Evolutionary conservation across 1,284 basidiomycete species (phyloP).

Genomic region (Marasmius tenuissimus): DNA sequence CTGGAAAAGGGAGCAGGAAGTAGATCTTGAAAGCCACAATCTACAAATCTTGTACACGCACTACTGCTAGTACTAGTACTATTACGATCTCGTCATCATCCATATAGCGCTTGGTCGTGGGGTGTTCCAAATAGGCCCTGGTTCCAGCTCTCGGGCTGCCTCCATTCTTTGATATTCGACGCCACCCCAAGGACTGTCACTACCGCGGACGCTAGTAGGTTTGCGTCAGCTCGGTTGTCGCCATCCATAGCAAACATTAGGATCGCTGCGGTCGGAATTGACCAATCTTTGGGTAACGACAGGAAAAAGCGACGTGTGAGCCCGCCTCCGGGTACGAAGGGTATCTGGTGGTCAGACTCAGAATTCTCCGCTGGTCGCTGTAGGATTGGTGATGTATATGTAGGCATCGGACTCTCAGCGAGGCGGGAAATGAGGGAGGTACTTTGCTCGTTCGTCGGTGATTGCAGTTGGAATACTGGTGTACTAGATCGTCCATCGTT

Average conservation of each 20-base stretch:
- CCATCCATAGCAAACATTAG: conserved; percentile 76
- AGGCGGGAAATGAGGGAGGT: conserved; percentile 39
- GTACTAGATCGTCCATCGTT: conserved; percentile 36
- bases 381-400: conserved; percentile 46
- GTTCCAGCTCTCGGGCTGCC: conserved; percentile 62
- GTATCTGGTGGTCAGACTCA: conserved; percentile 32
- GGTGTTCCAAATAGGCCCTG: conserved; percentile 72
- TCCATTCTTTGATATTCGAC: conserved; percentile 43
- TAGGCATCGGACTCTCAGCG: conserved; percentile 43
- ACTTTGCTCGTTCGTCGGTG: conserved; percentile 37
- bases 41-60: neutral
- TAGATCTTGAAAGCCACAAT: neutral
- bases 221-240: conserved; percentile 75
- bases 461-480: conserved; percentile 57
- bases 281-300: conserved; percentile 54
- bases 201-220: conserved; percentile 55
- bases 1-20: conserved; percentile 40
- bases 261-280: conserved; percentile 53
- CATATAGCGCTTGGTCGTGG: conserved; percentile 70
- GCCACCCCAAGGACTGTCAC: conserved; percentile 47
- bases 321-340: conserved; percentile 76
- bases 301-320: conserved; percentile 66
- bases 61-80: conserved; percentile 3
- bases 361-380: conserved; percentile 32
- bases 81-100: conserved; percentile 30